A percentile compares a stretch with the other conserved stretches of the same genome.
Conservation (phyloP, 1,284 basidiomycete species). For the Ceratobasidium sp. region DNA sequence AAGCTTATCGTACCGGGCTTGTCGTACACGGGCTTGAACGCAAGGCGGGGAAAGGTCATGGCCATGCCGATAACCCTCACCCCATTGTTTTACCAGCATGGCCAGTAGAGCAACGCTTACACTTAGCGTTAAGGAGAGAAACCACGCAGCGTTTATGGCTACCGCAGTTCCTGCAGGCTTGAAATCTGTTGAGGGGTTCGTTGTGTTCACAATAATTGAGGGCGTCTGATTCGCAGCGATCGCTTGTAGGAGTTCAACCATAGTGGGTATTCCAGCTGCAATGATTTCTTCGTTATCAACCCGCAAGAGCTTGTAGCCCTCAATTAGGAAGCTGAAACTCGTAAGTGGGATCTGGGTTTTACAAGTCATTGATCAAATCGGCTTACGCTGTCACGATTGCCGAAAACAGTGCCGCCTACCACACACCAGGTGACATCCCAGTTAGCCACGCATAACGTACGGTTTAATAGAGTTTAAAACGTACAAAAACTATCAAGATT, state of each 20-base stretch:
- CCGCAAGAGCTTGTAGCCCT: conserved; percentile 6
- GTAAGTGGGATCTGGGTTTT: no score
- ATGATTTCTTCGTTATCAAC: neutral
- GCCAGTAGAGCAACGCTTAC: conserved; percentile 6
- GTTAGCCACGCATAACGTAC: neutral
- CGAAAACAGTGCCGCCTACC: neutral
- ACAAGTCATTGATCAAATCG: neutral
- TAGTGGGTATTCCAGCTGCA: neutral
- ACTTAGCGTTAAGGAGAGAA: conserved; percentile 21
- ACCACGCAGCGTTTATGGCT: conserved; percentile 1
- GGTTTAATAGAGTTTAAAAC: neutral
- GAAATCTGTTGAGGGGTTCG: neutral
- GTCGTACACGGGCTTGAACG: conserved; percentile 14
- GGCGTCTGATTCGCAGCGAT: neutral
- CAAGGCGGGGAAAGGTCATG: neutral
- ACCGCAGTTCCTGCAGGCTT: neutral
- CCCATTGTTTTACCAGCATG: conserved; percentile 28
- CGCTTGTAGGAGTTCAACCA: neutral
- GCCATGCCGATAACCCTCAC: neutral
- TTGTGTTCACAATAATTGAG: neutral
- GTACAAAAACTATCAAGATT: no score
- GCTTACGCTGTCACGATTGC: neutral
- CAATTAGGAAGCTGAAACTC: conserved; percentile 18
- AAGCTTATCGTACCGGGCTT: conserved; percentile 14
- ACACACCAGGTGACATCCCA: neutral